Conservation (phyloP, 2,329 filamentous ascomycete genomes). For the Fusarium neocosmosporiellum region DNA sequence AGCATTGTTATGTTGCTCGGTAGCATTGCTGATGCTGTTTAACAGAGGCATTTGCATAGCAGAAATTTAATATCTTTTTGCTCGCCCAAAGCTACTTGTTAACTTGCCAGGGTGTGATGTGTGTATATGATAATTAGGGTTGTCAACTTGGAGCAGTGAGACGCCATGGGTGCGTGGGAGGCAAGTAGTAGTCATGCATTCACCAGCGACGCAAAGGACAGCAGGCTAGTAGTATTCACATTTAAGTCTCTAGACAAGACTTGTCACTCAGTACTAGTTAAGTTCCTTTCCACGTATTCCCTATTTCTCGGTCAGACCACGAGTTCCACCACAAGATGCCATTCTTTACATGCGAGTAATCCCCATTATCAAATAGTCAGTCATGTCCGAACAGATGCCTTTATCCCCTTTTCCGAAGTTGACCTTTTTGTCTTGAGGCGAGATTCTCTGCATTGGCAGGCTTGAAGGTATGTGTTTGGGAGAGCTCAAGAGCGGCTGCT, state of each 20-base stretch:
- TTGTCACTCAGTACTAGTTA: not conserved
- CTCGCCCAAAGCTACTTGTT: not conserved
- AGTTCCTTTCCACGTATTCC: not conserved
- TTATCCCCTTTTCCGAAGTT: not conserved
- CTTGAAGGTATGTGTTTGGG: not conserved
- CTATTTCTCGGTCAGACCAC: not conserved
- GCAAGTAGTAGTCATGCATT: not conserved
- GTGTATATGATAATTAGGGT: not conserved
- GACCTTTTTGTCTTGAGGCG: not conserved
- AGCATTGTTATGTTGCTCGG: not conserved
- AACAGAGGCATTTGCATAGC: not conserved
- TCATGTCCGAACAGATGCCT: not conserved
- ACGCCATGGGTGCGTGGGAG: not conserved
- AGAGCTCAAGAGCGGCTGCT: constrained; percentile 15
- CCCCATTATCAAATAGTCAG: not conserved
- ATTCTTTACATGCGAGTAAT: not conserved
- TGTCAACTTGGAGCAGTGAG: not conserved
- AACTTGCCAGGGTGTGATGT: not conserved
- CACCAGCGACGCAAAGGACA: not conserved
- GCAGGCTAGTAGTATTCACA: not conserved
- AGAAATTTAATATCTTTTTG: not conserved
- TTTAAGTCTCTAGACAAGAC: not conserved
- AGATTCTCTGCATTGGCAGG: not conserved
- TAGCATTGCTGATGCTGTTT: not conserved
- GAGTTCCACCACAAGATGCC: not conserved